Percentiles rank a stretch among this genome's conserved stretches.
Conservation (phyloP, 305 asterid genomes). For the Fraxinus platypoda region DNA sequence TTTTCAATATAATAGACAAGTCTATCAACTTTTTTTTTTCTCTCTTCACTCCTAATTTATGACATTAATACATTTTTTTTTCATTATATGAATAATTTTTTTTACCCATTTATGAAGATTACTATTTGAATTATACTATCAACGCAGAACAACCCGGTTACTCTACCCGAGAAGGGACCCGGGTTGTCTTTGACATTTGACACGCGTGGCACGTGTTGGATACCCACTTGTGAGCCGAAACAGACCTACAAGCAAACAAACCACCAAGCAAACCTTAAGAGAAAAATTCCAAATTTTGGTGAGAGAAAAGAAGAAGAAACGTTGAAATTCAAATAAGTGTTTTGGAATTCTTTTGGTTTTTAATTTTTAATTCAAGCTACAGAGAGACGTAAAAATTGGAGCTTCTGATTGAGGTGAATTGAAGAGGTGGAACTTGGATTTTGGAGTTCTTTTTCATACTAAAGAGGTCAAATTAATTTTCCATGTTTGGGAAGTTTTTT, state of each 20-base stretch:
- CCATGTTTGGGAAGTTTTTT: background rate
- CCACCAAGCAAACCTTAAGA: background rate
- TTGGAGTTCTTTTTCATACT: background rate
- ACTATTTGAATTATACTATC: background rate
- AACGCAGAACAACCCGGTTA: background rate
- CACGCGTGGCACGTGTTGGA: background rate
- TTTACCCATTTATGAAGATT: too few relatives aligned
- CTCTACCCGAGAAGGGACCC: background rate
- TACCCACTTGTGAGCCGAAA: background rate
- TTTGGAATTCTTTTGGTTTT: background rate
- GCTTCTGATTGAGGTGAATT: background rate
- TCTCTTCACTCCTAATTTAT: too few relatives aligned
- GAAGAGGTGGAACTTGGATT: background rate
- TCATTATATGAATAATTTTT: too few relatives aligned
- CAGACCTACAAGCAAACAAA: background rate
- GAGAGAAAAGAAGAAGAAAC: background rate
- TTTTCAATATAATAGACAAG: too few relatives aligned
- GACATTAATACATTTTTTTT: too few relatives aligned
- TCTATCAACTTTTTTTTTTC: too few relatives aligned
- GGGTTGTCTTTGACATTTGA: background rate
- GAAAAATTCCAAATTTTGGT: background rate
- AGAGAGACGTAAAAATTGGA: background rate
- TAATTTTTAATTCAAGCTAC: background rate
- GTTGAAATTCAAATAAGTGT: background rate
- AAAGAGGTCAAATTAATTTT: background rate